Base-by-base conservation (phyloP, 306 rosid genomes). In the Cucurbita maxima region DNA sequence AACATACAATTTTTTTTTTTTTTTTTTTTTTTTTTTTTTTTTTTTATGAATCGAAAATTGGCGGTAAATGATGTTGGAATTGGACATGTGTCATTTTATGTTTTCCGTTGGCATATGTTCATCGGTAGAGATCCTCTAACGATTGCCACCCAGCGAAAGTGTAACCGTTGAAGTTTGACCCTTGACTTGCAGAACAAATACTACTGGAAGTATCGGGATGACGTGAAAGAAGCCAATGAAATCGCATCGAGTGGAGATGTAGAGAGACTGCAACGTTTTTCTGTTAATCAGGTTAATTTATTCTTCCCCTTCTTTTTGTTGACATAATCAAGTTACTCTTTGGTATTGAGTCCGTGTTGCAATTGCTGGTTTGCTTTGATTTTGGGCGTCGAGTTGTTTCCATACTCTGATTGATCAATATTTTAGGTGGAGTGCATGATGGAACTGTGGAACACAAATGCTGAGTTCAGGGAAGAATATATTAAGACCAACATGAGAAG, bases 401-500 rank as follows among this genome's bases (percentile, higher is more conserved):
- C 30, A 30, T 63, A 63, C 57, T 58, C 82, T 86, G 19, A 74
- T 62, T 18, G 38, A 59, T 77, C 13, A 73, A 12, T 71, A 68
- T 37, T 81, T 78, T 72, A 92, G 97, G 91, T 77, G 78, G 96
- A 86, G 84, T 73, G 79, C 68, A 44, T 84, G 70, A 82, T 83
- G 91, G 88, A 86, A 80, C 77, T 86, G 58, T 84, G 93, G 93
- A 86, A 85, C 76, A 64, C 74, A 59, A 76, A 87, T 67, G 88
- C 79, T 58, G 96, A 85, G 80, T 92, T 92, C 82, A 83, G 94
- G 78, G 86, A 73, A 79, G 82, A 89, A 67, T 92, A 92, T 66
- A 37, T 80, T 15, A 88, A 81, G 79, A 82, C 89, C 87, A 89
- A 92, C 87, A 87, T 81, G 72, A 87, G 96, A 83, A 89, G 93